These are phyloP conservation scores for Quercus berberidifolia DNA, from an alignment of 306 rosid genomes.

Conservation along the genomic window DNA sequence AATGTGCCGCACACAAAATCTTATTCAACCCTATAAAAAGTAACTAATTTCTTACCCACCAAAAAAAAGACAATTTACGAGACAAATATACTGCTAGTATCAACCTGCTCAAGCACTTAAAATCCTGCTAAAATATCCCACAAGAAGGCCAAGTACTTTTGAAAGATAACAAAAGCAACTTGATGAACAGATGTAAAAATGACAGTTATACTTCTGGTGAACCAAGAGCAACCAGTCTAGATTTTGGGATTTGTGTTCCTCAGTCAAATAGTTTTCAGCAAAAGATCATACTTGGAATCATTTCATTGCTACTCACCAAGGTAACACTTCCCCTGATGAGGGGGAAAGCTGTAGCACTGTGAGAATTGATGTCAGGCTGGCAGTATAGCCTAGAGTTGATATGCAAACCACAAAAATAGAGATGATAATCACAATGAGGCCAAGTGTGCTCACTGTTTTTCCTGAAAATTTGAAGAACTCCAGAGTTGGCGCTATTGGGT, in stretches of 20 bases:
- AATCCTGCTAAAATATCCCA: neutral
- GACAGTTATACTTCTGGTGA: constrained; percentile 36
- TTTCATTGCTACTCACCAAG: constrained; percentile 31
- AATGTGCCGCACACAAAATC: too few relatives aligned
- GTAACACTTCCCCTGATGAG: constrained; percentile 47
- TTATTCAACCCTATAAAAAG: too few relatives aligned
- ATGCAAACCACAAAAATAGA: constrained; percentile 48
- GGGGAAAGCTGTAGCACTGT: constrained; percentile 39
- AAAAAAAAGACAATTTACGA: too few relatives aligned
- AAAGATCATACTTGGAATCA: constrained; percentile 55
- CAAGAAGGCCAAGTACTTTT: neutral
- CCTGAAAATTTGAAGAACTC: constrained; percentile 30
- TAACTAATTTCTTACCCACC: too few relatives aligned
- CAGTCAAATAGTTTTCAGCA: constrained; percentile 35
- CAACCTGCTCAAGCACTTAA: neutral
- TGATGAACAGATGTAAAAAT: neutral
- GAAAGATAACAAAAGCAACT: neutral
- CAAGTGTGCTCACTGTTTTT: constrained; percentile 41
- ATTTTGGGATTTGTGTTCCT: constrained; percentile 37
- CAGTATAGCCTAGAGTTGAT: constrained; percentile 51
- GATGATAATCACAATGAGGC: constrained; percentile 33
- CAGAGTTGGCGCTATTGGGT: neutral
- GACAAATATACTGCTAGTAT: too few relatives aligned
- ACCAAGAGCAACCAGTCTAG: constrained; percentile 47
- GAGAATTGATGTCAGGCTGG: constrained; percentile 50